Conservation (phyloP, 2,329 filamentous ascomycete genomes). For the Colletotrichum acutatum region DNA sequence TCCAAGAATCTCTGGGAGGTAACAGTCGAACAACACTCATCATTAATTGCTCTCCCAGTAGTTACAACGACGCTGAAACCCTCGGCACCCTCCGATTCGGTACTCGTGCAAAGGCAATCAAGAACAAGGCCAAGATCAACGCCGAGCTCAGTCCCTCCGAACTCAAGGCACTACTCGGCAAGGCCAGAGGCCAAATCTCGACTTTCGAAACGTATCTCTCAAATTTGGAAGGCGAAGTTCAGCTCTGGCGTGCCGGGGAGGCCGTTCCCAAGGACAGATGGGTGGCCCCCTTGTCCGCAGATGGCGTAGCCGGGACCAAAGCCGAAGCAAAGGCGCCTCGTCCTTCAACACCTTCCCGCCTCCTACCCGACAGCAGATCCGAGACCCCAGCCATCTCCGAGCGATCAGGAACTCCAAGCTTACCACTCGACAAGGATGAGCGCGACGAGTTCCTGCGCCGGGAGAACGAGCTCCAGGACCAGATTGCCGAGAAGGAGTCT, state of each 20-base stretch:
- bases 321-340: slow-evolving; percentile 57
- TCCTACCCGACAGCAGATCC: slow-evolving; percentile 67
- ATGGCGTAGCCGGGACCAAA: slow-evolving; percentile 55
- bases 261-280: slow-evolving; percentile 89
- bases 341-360: slow-evolving; percentile 63
- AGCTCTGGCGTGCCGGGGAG: slow-evolving; percentile 89
- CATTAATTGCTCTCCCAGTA: slow-evolving; percentile 98
- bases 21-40: slow-evolving; percentile 99
- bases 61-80: slow-evolving; percentile 97
- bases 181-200: slow-evolving; percentile 88
- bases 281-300: slow-evolving; percentile 73
- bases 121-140: slow-evolving; percentile 99
- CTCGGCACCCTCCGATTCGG: slow-evolving; percentile 92
- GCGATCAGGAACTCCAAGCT: slow-evolving; percentile 85
- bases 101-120: slow-evolving; percentile 97
- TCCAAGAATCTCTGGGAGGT: slow-evolving; percentile 97
- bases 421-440: slow-evolving; percentile 94
- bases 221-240: slow-evolving; percentile 85
- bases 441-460: slow-evolving; percentile 93
- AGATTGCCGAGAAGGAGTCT: slow-evolving; percentile 92
- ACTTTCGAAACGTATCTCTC: slow-evolving; percentile 90
- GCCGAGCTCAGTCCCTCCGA: slow-evolving; percentile 96
- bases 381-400: slow-evolving; percentile 78
- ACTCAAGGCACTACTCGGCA: slow-evolving; percentile 91
- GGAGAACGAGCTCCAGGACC: slow-evolving; percentile 97